Conservation (phyloP, 345 rosid genomes). For the Pelargonium nanum region DNA sequence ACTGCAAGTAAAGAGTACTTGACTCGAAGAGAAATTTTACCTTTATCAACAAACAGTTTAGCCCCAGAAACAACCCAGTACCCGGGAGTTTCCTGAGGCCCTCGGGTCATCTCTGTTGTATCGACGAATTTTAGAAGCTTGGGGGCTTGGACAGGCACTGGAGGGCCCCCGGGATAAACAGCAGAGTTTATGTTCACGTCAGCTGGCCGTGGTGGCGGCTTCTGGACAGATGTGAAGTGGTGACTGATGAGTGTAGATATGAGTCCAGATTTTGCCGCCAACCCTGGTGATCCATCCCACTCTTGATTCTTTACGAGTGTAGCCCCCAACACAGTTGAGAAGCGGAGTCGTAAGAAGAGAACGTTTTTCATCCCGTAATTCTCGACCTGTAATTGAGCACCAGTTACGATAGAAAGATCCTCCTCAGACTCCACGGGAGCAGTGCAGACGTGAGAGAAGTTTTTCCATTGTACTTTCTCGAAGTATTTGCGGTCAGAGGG, state of each 20-base stretch:
- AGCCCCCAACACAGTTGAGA: slow-evolving; percentile 60
- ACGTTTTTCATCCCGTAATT: slow-evolving; percentile 74
- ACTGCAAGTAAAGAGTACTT: slow-evolving; percentile 74
- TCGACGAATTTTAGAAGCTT: slow-evolving; percentile 82
- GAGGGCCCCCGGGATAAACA: slow-evolving; percentile 90
- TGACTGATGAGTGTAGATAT: slow-evolving; percentile 87
- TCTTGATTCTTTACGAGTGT: slow-evolving; percentile 46
- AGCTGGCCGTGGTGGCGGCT: slow-evolving; percentile 70
- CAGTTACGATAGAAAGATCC: slow-evolving; percentile 71
- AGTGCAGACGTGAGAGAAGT: slow-evolving; percentile 89
- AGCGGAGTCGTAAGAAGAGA: slow-evolving; percentile 69
- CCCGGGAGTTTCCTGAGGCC: slow-evolving; percentile 87
- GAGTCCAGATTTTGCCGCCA: slow-evolving; percentile 69
- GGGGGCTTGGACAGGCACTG: slow-evolving; percentile 73
- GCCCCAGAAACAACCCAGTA: slow-evolving; percentile 98
- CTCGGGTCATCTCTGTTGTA: slow-evolving; percentile 84
- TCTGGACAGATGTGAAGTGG: slow-evolving; percentile 73
- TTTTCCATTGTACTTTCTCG: slow-evolving; percentile 92
- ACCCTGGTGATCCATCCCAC: slow-evolving; percentile 86
- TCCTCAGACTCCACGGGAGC: slow-evolving; percentile 79
- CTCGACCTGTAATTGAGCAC: slow-evolving; percentile 83
- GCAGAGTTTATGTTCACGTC: slow-evolving; percentile 93
- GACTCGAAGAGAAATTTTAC: slow-evolving; percentile 78
- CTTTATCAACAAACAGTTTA: slow-evolving; percentile 68
- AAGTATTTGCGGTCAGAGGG: slow-evolving; percentile 53